These are phyloP conservation scores for Ascosphaera acerosa DNA, from an alignment of 2,329 filamentous ascomycete species.

Conservation along the genomic window DNA sequence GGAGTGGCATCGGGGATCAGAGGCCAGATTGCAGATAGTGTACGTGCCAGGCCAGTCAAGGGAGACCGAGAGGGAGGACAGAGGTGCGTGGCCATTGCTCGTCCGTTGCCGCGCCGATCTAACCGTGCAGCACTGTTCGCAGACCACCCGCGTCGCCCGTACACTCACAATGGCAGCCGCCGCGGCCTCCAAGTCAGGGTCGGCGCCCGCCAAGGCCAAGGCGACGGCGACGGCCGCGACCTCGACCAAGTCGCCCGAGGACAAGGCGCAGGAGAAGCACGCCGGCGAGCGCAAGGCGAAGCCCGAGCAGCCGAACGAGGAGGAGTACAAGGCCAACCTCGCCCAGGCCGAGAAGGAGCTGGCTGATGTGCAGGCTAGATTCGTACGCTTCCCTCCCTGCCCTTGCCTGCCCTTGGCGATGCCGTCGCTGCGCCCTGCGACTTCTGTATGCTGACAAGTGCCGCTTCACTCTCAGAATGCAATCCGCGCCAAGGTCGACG, in stretches of 20 bases:
- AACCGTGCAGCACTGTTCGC: too few species aligned
- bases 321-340: slow-evolving; percentile 53
- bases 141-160: too few species aligned
- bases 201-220: neutral
- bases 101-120: too few species aligned
- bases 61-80: too few species aligned
- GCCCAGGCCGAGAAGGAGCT: slow-evolving; percentile 71
- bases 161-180: too few species aligned
- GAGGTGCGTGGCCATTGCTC: too few species aligned
- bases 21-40: too few species aligned
- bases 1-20: too few species aligned
- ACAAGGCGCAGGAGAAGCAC: slow-evolving; percentile 7
- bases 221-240: neutral
- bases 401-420: neutral
- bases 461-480: slow-evolving; percentile 41
- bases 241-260: slow-evolving; percentile 2
- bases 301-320: slow-evolving; percentile 71
- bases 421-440: neutral
- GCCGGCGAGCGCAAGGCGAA: slow-evolving; percentile 17
- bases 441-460: neutral
- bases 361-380: slow-evolving; percentile 44
- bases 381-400: too few species aligned
- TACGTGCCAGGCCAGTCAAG: too few species aligned
- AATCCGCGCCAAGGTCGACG: slow-evolving; percentile 69
- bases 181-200: neutral